Base-by-base conservation (phyloP, 805 yeast genomes). In the Candida wancherniae region DNA sequence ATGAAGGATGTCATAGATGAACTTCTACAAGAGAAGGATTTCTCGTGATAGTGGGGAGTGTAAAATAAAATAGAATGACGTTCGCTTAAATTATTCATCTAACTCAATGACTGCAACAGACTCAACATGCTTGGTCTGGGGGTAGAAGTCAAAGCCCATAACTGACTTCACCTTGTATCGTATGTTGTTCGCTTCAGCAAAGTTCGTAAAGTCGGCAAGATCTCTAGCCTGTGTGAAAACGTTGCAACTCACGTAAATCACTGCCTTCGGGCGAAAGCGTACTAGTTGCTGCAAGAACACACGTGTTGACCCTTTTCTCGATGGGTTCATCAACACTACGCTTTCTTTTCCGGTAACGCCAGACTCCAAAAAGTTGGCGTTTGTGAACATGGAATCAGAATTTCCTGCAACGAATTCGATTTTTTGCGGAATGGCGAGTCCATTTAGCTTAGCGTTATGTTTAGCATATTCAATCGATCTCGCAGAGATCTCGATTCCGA, bases 111-210 rank as follows among this genome's bases (percentile, higher is more conserved):
- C 57, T 1, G 77, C 77, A 18, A 74, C 69, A 22, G 75, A 58
- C 51, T 73, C 80, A 19, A 73, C 77, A 42, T 73, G 79, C 39
- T 71, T 73, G 1, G 80, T 73, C 41, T 73, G 80, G 3, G 80
- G 79, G 47, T 67, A 67, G 44, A 67, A 67, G 44, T 67, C 73
- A 44, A 65, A 66, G 5, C 72, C 72, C 6, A 45, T 45, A 4
- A 67, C 43, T 6, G 44, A 40, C 18, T 36, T 31, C 5, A 53
- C 37, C 9, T 19, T 35, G 31, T 53, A 53, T 8, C 40, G 31
- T 9, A 29, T 28, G 1, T 29, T 29, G 9, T 28, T 30, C 6
- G 31, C 28, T 20, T 29, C 24, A 33, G 51, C 58, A 18, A 59
- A 39, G 6, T 45, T 34, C 26, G 48, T 36, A 22, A 67, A 57